Base-by-base conservation (phyloP, 163 green algal genomes). In the Chlamydomonas reinhardtii region DNA sequence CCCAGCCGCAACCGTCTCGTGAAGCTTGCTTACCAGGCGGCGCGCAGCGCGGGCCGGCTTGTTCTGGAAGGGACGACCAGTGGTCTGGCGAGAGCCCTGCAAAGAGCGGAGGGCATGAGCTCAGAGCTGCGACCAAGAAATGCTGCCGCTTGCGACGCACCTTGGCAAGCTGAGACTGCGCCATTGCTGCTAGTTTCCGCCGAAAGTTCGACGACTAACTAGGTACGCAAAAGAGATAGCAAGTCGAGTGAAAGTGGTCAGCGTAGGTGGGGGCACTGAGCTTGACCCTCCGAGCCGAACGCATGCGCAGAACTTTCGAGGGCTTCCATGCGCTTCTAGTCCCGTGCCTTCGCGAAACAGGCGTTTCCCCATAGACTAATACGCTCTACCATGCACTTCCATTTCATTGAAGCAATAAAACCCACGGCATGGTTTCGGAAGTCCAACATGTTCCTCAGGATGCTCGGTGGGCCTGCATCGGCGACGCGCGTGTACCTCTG, bases 121-220 rank as follows among this genome's bases (percentile, higher is more conserved):
- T 14, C 11, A 14, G 48, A 56, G 48, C 48, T 12, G 48, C 48
- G 48, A 56, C 6, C 9, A 12, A 56, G 48, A 56, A 56, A 56
- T 56, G 48, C 48, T 14, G 17, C 6, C 48, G 14, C 48, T 56
- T 56, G 48, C 54, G 61, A 9, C 80, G 54, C 70, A 86, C 80
- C 80, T 86, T 29, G 48, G 69, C 80, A 65, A 86, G 31, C 54
- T 86, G 80, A 48, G 80, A 73, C 54, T 86, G 80, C 34, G 80
- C 80, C 80, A 86, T 86, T 80, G 80, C 24, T 73, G 54, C 34
- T 56, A 56, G 48, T 56, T 56, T 56, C 19, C 48, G 48, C 48
- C 48, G 48, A 32, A 34, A 20, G 62, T 70, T 32, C 25, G 62
- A 20, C 62, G 62, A 34, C 27, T 70, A 70, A 34, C 62, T 32